Percentiles rank a stretch among this genome's conserved stretches.
Evolutionary conservation across 2,329 filamentous ascomycete genomes (phyloP).

Genomic region (Venturia aucupariae): DNA sequence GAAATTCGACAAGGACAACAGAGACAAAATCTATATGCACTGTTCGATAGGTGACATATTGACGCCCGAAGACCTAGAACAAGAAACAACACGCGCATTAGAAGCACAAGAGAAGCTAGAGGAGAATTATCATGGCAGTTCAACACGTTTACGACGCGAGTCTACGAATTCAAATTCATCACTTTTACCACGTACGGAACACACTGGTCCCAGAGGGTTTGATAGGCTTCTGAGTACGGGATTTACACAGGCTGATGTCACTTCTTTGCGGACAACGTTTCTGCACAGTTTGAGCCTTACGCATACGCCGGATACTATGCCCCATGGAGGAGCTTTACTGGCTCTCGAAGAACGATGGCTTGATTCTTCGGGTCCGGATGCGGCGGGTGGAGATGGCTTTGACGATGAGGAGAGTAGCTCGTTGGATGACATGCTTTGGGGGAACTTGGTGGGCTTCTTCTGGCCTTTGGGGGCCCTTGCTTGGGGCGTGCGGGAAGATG

Average conservation of each 20-base stretch:
- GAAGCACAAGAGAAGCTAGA: constrained; percentile 32
- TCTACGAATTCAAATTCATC: constrained; percentile 4
- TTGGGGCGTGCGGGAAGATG: constrained; percentile 76
- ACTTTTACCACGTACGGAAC: constrained; percentile 28
- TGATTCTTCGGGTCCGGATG: constrained; percentile 47
- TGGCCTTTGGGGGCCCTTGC: constrained; percentile 81
- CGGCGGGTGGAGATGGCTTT: constrained; percentile 29
- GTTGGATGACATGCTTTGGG: constrained; percentile 78
- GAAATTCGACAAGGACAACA: neutral
- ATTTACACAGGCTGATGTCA: constrained; percentile 75
- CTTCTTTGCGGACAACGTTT: constrained; percentile 80
- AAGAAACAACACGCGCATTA: constrained; percentile 46
- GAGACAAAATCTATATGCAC: constrained; percentile 69
- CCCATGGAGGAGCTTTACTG: constrained; percentile 64
- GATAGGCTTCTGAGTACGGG: constrained; percentile 74
- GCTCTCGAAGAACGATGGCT: constrained; percentile 86
- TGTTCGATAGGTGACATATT: constrained; percentile 81
- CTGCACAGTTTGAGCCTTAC: constrained; percentile 71
- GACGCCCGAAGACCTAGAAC: constrained; percentile 56
- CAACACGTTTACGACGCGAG: neutral
- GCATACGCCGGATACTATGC: constrained; percentile 84
- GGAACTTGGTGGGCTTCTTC: constrained; percentile 86
- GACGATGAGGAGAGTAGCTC: constrained; percentile 45
- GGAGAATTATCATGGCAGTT: constrained; percentile 5
- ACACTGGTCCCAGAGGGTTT: constrained; percentile 60